These are phyloP conservation scores for Thymus quinquecostatus DNA, from an alignment of 257 asterid species.

Conservation along the genomic window DNA sequence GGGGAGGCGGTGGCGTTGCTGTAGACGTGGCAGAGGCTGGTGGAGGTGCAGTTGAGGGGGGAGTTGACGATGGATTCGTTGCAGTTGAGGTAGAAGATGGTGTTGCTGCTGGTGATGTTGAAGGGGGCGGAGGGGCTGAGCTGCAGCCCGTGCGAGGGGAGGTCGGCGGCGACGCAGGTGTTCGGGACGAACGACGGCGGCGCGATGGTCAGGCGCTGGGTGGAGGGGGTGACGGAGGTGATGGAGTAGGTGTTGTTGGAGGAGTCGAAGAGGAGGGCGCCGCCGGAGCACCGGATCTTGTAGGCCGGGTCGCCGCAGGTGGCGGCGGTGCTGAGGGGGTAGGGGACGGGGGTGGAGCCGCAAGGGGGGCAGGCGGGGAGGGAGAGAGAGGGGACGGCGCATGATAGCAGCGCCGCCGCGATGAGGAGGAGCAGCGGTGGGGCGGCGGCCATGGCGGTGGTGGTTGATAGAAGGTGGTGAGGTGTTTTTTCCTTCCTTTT, in stretches of 20 bases:
- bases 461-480: conserved; percentile 10
- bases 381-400: conserved; percentile 38
- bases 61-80: conserved; percentile 33
- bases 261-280: conserved; percentile 55
- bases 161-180: conserved; percentile 73
- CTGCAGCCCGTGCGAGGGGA: conserved; percentile 68
- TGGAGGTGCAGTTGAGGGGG: conserved; percentile 65
- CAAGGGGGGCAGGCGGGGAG: conserved; percentile 66
- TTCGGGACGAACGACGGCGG: conserved; percentile 65
- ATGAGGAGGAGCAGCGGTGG: conserved; percentile 36
- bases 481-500: not conserved
- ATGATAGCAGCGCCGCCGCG: conserved; percentile 45
- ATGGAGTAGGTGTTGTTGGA: conserved; percentile 74
- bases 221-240: conserved; percentile 53
- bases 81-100: conserved; percentile 75
- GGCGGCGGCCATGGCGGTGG: conserved; percentile 26
- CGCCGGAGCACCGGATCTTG: conserved; percentile 59
- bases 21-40: conserved; percentile 77
- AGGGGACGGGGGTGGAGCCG: conserved; percentile 71
- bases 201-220: conserved; percentile 59
- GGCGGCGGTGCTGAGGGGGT: conserved; percentile 80
- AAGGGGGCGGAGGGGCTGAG: conserved; percentile 68
- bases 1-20: conserved; percentile 40
- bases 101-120: conserved; percentile 85
- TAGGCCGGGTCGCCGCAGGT: conserved; percentile 78